These are phyloP conservation scores for Pichia californica DNA, from an alignment of 805 yeast genomes.

Conservation along the genomic window DNA sequence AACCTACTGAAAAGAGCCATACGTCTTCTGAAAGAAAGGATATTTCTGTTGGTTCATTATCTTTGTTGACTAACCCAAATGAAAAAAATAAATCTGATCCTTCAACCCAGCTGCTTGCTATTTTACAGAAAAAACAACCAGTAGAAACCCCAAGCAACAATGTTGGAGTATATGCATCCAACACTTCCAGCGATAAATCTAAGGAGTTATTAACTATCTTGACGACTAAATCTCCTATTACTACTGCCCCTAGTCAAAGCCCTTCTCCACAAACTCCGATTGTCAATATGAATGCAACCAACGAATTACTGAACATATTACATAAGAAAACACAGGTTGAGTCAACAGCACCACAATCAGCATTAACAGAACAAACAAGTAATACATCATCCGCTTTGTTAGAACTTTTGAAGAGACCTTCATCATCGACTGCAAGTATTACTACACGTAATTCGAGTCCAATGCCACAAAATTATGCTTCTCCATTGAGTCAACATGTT, in stretches of 20 bases:
- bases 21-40: neutral
- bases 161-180: too few species aligned
- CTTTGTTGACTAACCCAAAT: conserved; percentile 2
- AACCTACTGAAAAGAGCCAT: neutral
- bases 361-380: too few species aligned
- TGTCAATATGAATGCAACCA: neutral
- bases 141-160: too few species aligned
- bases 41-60: conserved; percentile 3
- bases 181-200: too few species aligned
- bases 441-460: neutral
- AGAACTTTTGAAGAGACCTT: conserved; percentile 10
- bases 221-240: neutral
- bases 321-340: neutral
- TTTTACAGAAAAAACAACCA: conserved; percentile 1
- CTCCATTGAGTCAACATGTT: too few species aligned
- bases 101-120: conserved; percentile 8
- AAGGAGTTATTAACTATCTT: conserved; percentile 8
- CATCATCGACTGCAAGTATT: neutral
- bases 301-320: neutral
- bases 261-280: neutral
- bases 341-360: too few species aligned
- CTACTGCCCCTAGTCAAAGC: too few species aligned
- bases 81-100: conserved; percentile 4
- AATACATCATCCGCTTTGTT: conserved; percentile 4
- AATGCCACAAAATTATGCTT: neutral